A percentile compares a stretch with the other conserved stretches of the same genome.
Conservation (phyloP, 163 green algal species). For the Trebouxia gelatinosa region DNA sequence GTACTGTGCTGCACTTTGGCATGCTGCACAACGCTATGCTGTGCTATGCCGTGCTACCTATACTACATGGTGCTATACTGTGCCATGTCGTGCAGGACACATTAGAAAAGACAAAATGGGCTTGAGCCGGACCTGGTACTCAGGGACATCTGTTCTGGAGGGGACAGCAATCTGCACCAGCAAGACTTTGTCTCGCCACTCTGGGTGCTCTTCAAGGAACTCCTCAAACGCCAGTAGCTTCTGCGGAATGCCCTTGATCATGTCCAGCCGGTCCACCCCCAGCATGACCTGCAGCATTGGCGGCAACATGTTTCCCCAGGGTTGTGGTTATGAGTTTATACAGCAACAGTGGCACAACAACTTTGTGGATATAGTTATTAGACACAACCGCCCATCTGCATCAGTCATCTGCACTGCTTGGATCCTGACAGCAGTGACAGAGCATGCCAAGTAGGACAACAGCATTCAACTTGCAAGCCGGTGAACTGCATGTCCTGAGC, state of each 20-base stretch:
- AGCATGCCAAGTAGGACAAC: too few relatives aligned
- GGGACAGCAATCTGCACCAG: constrained; percentile 98
- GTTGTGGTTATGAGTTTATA: too few relatives aligned
- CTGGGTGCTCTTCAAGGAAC: constrained; percentile 96
- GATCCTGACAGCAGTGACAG: too few relatives aligned
- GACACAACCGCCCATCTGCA: too few relatives aligned
- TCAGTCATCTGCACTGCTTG: too few relatives aligned
- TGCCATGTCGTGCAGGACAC: background rate
- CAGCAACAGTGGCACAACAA: background rate
- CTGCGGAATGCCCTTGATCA: constrained; percentile 99
- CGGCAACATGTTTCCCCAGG: too few relatives aligned
- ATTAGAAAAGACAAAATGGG: background rate
- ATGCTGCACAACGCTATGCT: too few relatives aligned
- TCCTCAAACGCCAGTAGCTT: constrained; percentile 99
- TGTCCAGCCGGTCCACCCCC: constrained; percentile 97
- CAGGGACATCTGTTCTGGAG: constrained; percentile 92
- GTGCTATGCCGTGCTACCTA: background rate
- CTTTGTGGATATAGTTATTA: background rate
- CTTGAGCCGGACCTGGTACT: constrained; percentile 85
- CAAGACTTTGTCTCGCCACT: constrained; percentile 94
- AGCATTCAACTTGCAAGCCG: too few relatives aligned
- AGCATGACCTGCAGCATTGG: constrained; percentile 94
- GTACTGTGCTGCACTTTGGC: too few relatives aligned
- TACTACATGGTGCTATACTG: background rate
- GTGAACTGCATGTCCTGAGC: too few relatives aligned